Conservation (phyloP, 2,329 filamentous ascomycete species). For the Leptodontidium sp. region DNA sequence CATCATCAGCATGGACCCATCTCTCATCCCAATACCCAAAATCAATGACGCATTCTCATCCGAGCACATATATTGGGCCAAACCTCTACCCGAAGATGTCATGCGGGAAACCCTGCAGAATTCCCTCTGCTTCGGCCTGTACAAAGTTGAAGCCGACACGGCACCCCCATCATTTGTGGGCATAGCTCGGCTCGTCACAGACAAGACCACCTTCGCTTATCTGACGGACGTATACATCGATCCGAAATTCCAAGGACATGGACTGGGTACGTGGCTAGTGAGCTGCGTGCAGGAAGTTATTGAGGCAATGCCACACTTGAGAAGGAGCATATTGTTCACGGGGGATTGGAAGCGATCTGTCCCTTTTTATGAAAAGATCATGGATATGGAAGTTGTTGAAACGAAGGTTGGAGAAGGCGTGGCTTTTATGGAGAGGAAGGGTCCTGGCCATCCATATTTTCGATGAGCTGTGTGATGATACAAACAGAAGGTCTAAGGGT, state of each 20-base stretch:
- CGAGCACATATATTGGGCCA: slow-evolving; percentile 65
- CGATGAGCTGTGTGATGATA: no score
- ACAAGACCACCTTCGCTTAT: slow-evolving; percentile 73
- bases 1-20: not conserved
- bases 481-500: no score
- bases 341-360: slow-evolving; percentile 31
- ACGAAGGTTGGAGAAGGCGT: slow-evolving; percentile 19
- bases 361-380: slow-evolving; percentile 40
- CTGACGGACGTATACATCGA: slow-evolving; percentile 73
- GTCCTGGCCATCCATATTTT: not conserved
- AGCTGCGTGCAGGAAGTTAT: slow-evolving; percentile 64
- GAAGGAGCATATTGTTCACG: slow-evolving; percentile 65
- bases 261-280: slow-evolving; percentile 72
- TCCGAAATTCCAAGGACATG: slow-evolving; percentile 63
- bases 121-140: slow-evolving; percentile 67
- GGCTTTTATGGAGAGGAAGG: slow-evolving; percentile 30
- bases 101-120: slow-evolving; percentile 61
- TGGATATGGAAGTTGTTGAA: slow-evolving; percentile 36
- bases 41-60: not conserved
- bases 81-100: slow-evolving; percentile 55
- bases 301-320: slow-evolving; percentile 63
- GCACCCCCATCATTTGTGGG: slow-evolving; percentile 53
- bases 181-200: slow-evolving; percentile 69
- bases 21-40: not conserved
- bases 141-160: slow-evolving; percentile 40